Base-by-base conservation (phyloP, 2,329 filamentous ascomycete species). In the Cladophialophora chaetospira region DNA sequence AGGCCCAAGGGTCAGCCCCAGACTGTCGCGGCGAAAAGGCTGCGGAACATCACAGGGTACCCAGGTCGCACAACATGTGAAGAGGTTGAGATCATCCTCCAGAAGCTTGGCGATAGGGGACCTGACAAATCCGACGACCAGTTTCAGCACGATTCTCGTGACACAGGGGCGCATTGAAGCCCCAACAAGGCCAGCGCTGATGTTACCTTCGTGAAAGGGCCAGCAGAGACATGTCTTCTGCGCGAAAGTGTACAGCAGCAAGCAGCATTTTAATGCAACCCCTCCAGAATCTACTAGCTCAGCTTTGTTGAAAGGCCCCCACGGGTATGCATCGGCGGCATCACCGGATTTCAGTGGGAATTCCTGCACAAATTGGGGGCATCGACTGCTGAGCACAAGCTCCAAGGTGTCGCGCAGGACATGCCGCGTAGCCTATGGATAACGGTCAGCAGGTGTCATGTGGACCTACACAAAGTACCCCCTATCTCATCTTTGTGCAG, bases 111-210 rank as follows among this genome's bases (percentile, higher is more conserved):
- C 23, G 29, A 17, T 46, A 54, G 47, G 38, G 31, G 25, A 40
- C 23, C 23, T 62, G 60, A 62, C 60, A 62, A 62, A 62, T 62
- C 50, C 57, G 57, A 60, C 44, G 15, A 9, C 40, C 49, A 53
- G 46, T 54, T 57, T 48, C 21, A 42, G 35, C 46, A 49, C 47
- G 21, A 13, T 36, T 38, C 31, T 29, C 8, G 60, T 62, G 19
- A 42, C 49, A 62, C 60, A 62, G 43, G 58, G 40, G 57, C 57
- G 57, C 51, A 59, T 57, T 40, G 40, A 33, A 50, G 57, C 53
- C 60, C 53, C 50, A 35, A 36, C 19, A 36, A 42, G 47, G 43
- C 36, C 42, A 53, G 25, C 13, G 40, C 46, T 35, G 42, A 31
- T 38, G 50, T 53, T 53, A 60, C 51, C 29, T 36, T 40, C 26